These are phyloP conservation scores for Chlamydomonas sp. DNA, from an alignment of 139 green algal species.

Conservation along the genomic window DNA sequence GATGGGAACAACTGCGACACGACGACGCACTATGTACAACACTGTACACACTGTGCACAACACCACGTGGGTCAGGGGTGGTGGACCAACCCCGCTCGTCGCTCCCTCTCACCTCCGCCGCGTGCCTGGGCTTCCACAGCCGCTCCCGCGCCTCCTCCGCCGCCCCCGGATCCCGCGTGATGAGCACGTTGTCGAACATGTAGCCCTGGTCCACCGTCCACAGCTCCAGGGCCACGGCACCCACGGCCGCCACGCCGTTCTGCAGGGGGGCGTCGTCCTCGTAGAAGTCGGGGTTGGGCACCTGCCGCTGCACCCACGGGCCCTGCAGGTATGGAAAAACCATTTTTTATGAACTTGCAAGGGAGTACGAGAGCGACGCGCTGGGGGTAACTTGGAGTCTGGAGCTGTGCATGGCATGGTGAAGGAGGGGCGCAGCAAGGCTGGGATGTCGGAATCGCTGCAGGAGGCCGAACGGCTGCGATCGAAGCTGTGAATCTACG, in stretches of 20 bases:
- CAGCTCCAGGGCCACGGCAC: constrained; percentile 30
- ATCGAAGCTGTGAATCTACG: too few species aligned
- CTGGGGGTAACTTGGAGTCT: background rate
- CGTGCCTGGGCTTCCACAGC: constrained; percentile 27
- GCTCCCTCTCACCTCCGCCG: constrained; percentile 1
- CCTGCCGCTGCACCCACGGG: background rate
- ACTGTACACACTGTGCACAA: background rate
- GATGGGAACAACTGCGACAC: too few species aligned
- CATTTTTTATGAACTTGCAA: background rate
- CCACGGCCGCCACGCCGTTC: constrained; percentile 1
- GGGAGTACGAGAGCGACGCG: background rate
- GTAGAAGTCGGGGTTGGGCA: constrained; percentile 38
- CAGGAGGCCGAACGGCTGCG: too few species aligned
- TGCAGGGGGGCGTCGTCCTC: constrained; percentile 2
- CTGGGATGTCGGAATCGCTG: too few species aligned
- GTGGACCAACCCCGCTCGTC: background rate
- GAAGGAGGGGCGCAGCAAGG: background rate
- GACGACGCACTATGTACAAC: too few species aligned
- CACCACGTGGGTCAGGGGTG: too few species aligned
- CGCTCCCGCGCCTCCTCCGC: background rate
- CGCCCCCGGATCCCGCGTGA: constrained; percentile 9
- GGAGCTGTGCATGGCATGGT: background rate
- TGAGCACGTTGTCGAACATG: constrained; percentile 31
- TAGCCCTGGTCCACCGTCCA: constrained; percentile 27
- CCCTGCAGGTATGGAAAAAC: constrained; percentile 1